Conservation (phyloP, 1,284 basidiomycete genomes). For the Farysia itapuensis region DNA sequence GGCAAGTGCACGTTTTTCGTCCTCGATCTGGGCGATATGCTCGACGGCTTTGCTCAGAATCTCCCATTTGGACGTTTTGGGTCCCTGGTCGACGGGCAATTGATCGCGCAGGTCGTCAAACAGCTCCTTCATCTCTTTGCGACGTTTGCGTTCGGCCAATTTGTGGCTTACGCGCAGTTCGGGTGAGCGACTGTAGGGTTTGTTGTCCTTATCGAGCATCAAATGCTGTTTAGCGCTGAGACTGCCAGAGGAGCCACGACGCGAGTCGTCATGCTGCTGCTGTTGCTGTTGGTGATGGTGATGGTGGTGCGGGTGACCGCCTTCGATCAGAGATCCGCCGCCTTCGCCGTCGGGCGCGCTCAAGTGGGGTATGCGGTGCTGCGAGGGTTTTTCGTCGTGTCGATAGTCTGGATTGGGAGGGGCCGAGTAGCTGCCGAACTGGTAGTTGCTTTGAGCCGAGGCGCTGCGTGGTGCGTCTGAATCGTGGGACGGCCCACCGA, state of each 20-base stretch:
- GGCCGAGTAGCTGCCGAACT: conserved; percentile 31
- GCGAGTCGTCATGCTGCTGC: conserved; percentile 20
- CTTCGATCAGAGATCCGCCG: conserved; percentile 19
- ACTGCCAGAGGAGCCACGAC: conserved; percentile 17
- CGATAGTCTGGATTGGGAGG: conserved; percentile 27
- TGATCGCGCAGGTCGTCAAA: conserved; percentile 57
- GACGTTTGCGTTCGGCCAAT: conserved; percentile 55
- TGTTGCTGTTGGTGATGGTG: too few species aligned
- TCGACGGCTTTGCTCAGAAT: conserved; percentile 50
- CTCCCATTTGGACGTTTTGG: conserved; percentile 58
- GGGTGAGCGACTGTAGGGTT: conserved; percentile 54
- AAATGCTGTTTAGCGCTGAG: conserved; percentile 10
- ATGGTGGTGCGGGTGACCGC: conserved; percentile 3
- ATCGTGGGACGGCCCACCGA: conserved; percentile 11
- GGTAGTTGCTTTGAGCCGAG: conserved; percentile 33
- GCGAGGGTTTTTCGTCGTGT: conserved; percentile 18
- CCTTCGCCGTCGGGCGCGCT: conserved; percentile 37
- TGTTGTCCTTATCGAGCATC: conserved; percentile 46
- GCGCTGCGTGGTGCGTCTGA: conserved; percentile 10
- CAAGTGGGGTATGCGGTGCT: conserved; percentile 30
- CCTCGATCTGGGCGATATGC: conserved; percentile 26
- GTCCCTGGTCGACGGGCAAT: conserved; percentile 53
- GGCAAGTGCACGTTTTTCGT: conserved; percentile 23
- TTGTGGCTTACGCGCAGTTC: conserved; percentile 57
- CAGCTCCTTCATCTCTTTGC: conserved; percentile 59